phyloP scores from a whole-genome alignment of 495 filamentous ascomycete genomes.

The Penicillium turbatum region DNA sequence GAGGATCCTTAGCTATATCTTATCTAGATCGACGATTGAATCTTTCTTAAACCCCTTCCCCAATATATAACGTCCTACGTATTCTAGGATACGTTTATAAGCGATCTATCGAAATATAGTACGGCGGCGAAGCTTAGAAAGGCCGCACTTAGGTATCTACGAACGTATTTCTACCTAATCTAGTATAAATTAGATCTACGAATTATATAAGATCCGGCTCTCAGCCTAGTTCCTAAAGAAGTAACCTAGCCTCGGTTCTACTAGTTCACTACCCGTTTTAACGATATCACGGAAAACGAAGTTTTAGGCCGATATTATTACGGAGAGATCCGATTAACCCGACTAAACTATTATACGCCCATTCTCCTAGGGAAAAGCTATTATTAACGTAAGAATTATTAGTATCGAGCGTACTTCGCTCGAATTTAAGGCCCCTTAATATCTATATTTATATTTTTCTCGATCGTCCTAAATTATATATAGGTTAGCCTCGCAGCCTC shows the following conservation, averaged over 20 bases:
- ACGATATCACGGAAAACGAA: background rate
- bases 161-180: slow-evolving; percentile 11
- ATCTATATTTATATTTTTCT: slow-evolving; percentile 3
- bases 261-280: background rate
- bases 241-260: background rate
- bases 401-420: slow-evolving; percentile 4
- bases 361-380: background rate
- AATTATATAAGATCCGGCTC: background rate
- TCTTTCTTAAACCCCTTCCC: slow-evolving; percentile 10
- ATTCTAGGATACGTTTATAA: slow-evolving; percentile 3
- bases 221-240: background rate
- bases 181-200: slow-evolving; percentile 9
- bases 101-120: background rate
- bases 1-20: slow-evolving; percentile 53
- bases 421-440: slow-evolving; percentile 2
- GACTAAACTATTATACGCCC: background rate
- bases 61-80: slow-evolving; percentile 1
- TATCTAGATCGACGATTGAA: slow-evolving; percentile 46
- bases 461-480: slow-evolving; percentile 1
- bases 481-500: slow-evolving; percentile 3
- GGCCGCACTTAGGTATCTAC: slow-evolving; percentile 11
- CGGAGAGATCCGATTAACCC: background rate
- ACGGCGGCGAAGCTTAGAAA: background rate
- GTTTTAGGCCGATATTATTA: background rate
- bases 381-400: background rate